Percentiles rank a stretch among this genome's conserved stretches.
phyloP scores from a whole-genome alignment of 768 basidiomycete genomes.

The Nidularia pulvinata region DNA sequence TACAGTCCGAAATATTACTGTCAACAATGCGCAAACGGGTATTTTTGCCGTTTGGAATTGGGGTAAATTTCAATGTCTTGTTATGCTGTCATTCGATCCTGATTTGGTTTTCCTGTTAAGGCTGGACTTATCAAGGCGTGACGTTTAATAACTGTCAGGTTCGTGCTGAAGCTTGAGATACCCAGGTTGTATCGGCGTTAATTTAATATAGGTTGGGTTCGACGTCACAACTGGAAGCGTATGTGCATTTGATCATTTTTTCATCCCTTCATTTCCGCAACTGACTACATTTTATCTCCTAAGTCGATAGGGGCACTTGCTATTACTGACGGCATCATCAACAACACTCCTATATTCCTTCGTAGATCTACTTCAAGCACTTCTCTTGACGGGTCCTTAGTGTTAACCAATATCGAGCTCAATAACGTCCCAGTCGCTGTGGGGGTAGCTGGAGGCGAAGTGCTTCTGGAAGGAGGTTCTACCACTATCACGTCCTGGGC shows the following conservation, averaged over 20 bases:
- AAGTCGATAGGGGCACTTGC: constrained; percentile 59
- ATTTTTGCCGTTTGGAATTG: constrained; percentile 44
- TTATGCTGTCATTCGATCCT: no score
- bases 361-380: constrained; percentile 46
- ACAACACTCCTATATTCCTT: constrained; percentile 62
- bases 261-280: no score
- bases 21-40: constrained; percentile 51
- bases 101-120: no score
- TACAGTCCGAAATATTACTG: constrained; percentile 53
- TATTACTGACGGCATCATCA: constrained; percentile 62
- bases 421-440: constrained; percentile 64
- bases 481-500: constrained; percentile 68
- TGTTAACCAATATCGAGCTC: constrained; percentile 63
- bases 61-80: constrained; percentile 19
- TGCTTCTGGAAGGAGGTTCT: constrained; percentile 61
- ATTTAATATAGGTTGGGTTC: constrained; percentile 46
- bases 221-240: constrained; percentile 51
- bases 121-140: constrained; percentile 47
- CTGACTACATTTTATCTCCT: constrained; percentile 12
- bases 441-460: constrained; percentile 47
- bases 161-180: background rate
- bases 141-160: constrained; percentile 37
- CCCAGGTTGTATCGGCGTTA: constrained; percentile 6
- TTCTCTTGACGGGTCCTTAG: constrained; percentile 57
- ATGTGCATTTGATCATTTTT: no score